Percentiles rank a stretch among this genome's conserved stretches.
These are phyloP conservation scores for barrel medic (Medicago truncatula) DNA, from an alignment of 306 rosid species.

Conservation along the genomic window DNA sequence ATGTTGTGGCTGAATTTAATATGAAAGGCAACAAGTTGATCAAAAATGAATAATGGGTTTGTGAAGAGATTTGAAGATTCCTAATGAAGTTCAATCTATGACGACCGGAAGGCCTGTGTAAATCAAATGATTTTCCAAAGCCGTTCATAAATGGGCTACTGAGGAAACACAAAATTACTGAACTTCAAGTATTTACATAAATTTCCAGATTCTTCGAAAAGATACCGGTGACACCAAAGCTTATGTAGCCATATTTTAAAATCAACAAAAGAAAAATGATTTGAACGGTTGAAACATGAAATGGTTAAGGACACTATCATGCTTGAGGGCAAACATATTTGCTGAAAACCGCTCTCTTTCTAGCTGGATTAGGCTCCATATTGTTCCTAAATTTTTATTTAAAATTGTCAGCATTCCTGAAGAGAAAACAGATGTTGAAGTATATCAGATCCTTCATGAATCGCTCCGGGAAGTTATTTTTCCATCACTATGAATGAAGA, in stretches of 20 bases:
- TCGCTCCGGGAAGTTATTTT: not conserved
- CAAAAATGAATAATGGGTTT: not conserved
- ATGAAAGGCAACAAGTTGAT: not conserved
- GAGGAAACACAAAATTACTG: not conserved
- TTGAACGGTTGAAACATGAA: not conserved
- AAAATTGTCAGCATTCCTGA: not conserved
- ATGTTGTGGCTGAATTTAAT: not conserved
- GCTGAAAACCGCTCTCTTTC: not conserved
- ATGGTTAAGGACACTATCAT: not conserved
- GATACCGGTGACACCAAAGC: not conserved
- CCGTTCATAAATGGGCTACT: not conserved
- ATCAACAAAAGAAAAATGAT: not conserved
- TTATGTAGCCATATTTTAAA: not conserved
- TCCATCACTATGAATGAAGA: not conserved
- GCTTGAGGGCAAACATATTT: not conserved
- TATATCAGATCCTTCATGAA: not conserved
- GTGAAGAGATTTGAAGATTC: not conserved
- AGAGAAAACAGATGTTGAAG: not conserved
- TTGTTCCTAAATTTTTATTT: not conserved
- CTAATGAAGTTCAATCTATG: slow-evolving; percentile 3
- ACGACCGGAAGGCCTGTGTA: not conserved
- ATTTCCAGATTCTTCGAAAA: not conserved
- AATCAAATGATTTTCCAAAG: not conserved
- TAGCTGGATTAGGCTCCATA: not conserved
- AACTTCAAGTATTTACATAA: not conserved